These are phyloP conservation scores for Geotrichum citri-aurantii DNA, from an alignment of 1,139 yeast genomes.

Conservation along the genomic window DNA sequence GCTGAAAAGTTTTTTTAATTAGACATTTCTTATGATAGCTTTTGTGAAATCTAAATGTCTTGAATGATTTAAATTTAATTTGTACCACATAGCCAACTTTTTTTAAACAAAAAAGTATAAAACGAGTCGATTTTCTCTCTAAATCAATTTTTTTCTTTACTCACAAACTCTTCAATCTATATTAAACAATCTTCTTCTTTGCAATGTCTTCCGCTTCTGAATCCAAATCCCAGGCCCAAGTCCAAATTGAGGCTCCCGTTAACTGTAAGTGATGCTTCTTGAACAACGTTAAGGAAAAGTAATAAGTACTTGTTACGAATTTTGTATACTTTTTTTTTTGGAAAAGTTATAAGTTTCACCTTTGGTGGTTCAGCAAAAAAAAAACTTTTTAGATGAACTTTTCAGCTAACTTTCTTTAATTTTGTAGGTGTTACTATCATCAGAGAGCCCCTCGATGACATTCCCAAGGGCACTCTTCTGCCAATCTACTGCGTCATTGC, in stretches of 20 bases:
- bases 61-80: background rate
- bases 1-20: background rate
- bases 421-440: background rate
- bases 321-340: too few relatives aligned
- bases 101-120: background rate
- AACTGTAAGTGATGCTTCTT: too few relatives aligned
- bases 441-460: background rate
- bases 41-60: background rate
- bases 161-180: background rate
- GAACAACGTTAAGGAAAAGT: too few relatives aligned
- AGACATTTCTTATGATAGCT: too few relatives aligned
- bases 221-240: background rate
- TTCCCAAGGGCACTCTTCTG: background rate
- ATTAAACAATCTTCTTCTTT: background rate
- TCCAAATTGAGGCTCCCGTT: background rate
- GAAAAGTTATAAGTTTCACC: too few relatives aligned
- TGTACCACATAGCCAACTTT: too few relatives aligned
- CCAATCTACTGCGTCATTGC: background rate
- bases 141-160: background rate
- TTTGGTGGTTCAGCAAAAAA: too few relatives aligned
- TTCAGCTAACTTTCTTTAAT: too few relatives aligned
- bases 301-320: too few relatives aligned
- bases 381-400: too few relatives aligned
- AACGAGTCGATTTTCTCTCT: background rate
- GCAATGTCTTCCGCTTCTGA: background rate